Evolutionary conservation across 1,139 yeast genomes (phyloP), one percentile per base, ranked within the genome.

Genomic region (Kodamaea suecica): DNA sequence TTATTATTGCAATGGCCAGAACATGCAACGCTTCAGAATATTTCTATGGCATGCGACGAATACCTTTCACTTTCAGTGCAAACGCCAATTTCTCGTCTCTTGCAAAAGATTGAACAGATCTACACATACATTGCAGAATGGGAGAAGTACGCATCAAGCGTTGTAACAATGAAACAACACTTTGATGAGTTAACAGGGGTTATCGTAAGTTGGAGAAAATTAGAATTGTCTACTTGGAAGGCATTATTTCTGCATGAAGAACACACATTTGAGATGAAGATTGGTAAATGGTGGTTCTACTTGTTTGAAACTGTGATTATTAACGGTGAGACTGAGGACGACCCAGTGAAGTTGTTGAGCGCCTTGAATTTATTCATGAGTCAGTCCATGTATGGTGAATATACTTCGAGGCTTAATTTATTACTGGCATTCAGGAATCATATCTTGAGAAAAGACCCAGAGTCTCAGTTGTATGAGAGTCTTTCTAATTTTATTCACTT

Each of bases 231-330:
- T 0, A 80, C 95, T 3, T 94, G 97, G 97, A 80, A 80, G 35
- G 69, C 80, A 5, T 68, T 94, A 30, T 84, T 94, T 52, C 67
- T 61, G 13, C 67, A 73, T 37, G 98, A 92, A 55, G 87, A 83
- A 36, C 43, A 49, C 10, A 61, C 62, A 0, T 53, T 75, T n/a
- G 70, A 72, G 39, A 66, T 65, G 31, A 66, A 60, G 5, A 63
- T 82, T 35, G 88, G 95, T 12, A 76, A 75, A 45, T 87, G 95
- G 95, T 92, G 97, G 96, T 90, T 83, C 63, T 78, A 88, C 53
- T 64, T 92, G 35, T 90, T 82, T 53, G 97, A 92, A 55, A 76
- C 80, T 8, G 70, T 87, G 10, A 58, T 78, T n/a, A 47, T 76
- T 23, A 52, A 50, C 5, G 61, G 55, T 5, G 55, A 54, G 12